These are phyloP conservation scores for Myrica gale DNA, from an alignment of 306 rosid genomes.

Conservation along the genomic window DNA sequence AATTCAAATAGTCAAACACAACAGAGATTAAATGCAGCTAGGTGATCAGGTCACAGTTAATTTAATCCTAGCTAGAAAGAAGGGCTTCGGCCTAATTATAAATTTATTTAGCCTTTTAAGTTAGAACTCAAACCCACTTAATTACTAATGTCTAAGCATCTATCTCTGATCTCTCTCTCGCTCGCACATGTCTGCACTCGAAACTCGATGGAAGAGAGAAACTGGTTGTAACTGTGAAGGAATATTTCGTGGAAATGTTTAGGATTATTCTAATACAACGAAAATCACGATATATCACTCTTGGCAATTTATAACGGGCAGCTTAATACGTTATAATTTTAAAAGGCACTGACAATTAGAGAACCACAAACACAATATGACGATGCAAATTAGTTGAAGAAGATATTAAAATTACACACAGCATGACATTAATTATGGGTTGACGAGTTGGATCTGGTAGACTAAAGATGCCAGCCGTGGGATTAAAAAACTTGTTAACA, in stretches of 20 bases:
- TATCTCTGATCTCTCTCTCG: neutral
- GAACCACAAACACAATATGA: neutral
- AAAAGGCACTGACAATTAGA: neutral
- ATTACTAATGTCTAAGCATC: slow-evolving; percentile 26
- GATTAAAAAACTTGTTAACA: neutral
- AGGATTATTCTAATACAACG: neutral
- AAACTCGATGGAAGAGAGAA: slow-evolving; percentile 13
- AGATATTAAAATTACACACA: neutral
- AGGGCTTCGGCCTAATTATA: no score
- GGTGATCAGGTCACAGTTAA: neutral
- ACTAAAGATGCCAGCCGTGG: neutral
- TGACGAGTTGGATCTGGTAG: neutral
- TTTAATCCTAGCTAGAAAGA: no score
- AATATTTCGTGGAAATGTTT: neutral
- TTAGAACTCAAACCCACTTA: slow-evolving; percentile 8
- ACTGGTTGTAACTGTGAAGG: neutral
- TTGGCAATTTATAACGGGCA: neutral
- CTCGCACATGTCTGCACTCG: slow-evolving; percentile 11
- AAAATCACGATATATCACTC: neutral
- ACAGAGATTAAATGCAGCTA: neutral
- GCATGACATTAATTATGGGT: neutral
- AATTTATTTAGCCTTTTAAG: neutral
- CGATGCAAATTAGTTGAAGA: neutral
- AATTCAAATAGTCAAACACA: neutral
- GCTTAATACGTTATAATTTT: neutral